Evolutionary conservation across 306 rosid genomes (phyloP).

Genomic region (Gastrolobium villosum): DNA sequence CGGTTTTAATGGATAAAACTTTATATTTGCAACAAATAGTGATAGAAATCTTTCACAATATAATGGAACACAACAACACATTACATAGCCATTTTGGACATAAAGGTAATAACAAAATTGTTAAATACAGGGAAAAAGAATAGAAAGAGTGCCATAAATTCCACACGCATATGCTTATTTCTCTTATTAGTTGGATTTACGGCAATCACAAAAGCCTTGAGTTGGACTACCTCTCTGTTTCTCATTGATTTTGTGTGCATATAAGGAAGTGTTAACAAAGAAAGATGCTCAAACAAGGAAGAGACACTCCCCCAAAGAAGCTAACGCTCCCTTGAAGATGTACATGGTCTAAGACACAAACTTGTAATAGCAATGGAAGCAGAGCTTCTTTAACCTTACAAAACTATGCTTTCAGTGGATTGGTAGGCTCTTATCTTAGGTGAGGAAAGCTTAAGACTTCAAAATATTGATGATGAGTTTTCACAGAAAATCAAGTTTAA

Average conservation of each 20-base stretch:
- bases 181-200: background rate
- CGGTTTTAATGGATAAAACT: background rate
- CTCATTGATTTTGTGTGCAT: background rate
- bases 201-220: background rate
- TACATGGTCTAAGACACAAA: too few relatives aligned
- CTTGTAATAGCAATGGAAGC: too few relatives aligned
- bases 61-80: background rate
- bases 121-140: background rate
- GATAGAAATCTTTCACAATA: constrained; percentile 14
- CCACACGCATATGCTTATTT: background rate
- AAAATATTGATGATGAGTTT: too few relatives aligned
- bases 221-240: background rate
- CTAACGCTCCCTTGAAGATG: too few relatives aligned
- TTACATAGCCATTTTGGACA: background rate
- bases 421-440: too few relatives aligned
- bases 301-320: too few relatives aligned
- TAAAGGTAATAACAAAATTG: background rate
- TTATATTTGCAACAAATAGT: background rate
- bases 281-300: too few relatives aligned
- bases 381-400: too few relatives aligned
- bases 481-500: too few relatives aligned
- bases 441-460: too few relatives aligned
- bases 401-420: too few relatives aligned
- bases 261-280: background rate
- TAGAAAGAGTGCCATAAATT: background rate